Conservation (phyloP, 106 monocot genomes). For the Allium sativum region DNA sequence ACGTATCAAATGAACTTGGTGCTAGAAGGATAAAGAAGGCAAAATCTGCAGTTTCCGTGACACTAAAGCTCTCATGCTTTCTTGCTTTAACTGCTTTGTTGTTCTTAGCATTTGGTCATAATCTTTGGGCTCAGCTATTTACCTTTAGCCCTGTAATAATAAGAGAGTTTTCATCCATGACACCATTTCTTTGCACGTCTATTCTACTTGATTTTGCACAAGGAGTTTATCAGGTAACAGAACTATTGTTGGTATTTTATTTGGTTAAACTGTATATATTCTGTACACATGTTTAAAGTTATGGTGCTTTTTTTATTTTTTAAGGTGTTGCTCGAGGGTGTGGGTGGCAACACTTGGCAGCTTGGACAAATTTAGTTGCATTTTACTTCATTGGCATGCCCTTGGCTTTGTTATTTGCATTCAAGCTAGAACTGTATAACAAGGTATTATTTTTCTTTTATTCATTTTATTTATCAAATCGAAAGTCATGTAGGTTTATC, state of each 20-base stretch:
- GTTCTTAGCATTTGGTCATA: slow-evolving; percentile 26
- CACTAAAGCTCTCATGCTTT: slow-evolving; percentile 52
- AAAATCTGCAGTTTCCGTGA: slow-evolving; percentile 48
- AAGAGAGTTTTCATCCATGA: slow-evolving; percentile 42
- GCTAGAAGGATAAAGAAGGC: slow-evolving; percentile 50
- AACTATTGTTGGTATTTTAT: not conserved
- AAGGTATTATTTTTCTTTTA: slow-evolving; percentile 22
- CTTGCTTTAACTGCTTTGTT: slow-evolving; percentile 28
- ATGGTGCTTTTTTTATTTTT: not conserved
- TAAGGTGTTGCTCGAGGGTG: slow-evolving; percentile 76
- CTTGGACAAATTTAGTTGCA: slow-evolving; percentile 62
- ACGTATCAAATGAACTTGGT: slow-evolving; percentile 75
- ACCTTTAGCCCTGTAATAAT: slow-evolving; percentile 41
- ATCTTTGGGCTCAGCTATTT: slow-evolving; percentile 58
- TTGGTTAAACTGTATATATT: not conserved
- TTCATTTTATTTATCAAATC: not conserved
- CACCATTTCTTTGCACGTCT: slow-evolving; percentile 46
- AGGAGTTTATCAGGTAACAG: slow-evolving; percentile 58
- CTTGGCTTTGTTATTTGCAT: slow-evolving; percentile 44
- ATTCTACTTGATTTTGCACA: slow-evolving; percentile 69
- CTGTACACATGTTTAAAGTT: not conserved
- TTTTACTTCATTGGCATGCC: slow-evolving; percentile 68
- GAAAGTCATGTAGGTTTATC: too few relatives aligned
- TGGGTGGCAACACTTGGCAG: slow-evolving; percentile 83
- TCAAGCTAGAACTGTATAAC: slow-evolving; percentile 27